Base-by-base conservation (phyloP, 2,329 filamentous ascomycete genomes). In the Xylaria sp. region DNA sequence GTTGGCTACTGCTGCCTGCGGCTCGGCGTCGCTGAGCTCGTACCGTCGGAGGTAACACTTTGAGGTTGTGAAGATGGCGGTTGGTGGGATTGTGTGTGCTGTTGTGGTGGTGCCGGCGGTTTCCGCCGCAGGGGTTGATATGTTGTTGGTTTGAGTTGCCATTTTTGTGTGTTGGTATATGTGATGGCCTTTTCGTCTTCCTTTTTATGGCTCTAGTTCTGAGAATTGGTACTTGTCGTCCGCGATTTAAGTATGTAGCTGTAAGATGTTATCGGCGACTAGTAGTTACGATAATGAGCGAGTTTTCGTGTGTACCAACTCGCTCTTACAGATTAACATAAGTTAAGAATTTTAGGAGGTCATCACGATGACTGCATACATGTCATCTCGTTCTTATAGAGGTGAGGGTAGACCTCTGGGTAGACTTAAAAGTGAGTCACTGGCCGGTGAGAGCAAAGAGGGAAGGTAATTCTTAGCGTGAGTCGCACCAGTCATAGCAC, bases 31-130 rank as follows among this genome's bases (percentile, higher is more conserved):
- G 1, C 77, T 75, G 5, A 66, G 68, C 31, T 76, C 69, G 67
- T 78, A 83, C 37, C 81, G 81, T 7, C 85, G 83, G 64, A 87
- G 76, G 64, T 82, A 75, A 73, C 74, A 78, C 41, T 71, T 75
- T 31, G 76, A 63, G 12, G 80, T 78, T 37, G 62, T 72, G 5
- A 81, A 52, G 69, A 81, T 78, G n/a, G 74, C 63, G 39, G 71
- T 63, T n/a, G 61, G 5, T 18, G 72, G 71, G 13, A 69, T 56
- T 9, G 23, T 44, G 51, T 70, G 61, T 20, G 50, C 39, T 10
- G 56, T 28, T 52, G 12, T 1, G 58, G 41, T 13, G 31, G 7
- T 10, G 44, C 57, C 46, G 54, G 12, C 37, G 46, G 46, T 62
- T 8, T 10, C 15, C 13, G 64, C 12, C 20, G 57, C 52, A 4